These are phyloP conservation scores for Eucalyptus dawsonii DNA, from an alignment of 345 rosid species.

Conservation along the genomic window DNA sequence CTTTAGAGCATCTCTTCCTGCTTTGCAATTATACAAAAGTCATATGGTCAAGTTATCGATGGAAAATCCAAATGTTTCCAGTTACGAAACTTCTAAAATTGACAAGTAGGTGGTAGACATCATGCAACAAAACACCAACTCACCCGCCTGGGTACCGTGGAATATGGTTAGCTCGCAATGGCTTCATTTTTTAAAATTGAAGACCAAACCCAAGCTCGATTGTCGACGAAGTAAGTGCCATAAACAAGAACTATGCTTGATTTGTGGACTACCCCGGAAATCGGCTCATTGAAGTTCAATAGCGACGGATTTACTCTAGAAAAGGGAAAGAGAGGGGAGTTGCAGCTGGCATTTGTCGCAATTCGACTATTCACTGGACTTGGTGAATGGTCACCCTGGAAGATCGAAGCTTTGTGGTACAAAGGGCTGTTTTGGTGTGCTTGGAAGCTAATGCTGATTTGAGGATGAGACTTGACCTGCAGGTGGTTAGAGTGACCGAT, in stretches of 20 bases:
- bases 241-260: accelerated
- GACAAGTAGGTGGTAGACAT: not conserved
- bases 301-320: accelerated
- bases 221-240: accelerated
- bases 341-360: accelerated
- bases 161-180: accelerated
- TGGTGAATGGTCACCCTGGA: too few relatives aligned
- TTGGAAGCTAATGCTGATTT: too few relatives aligned
- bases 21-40: not conserved
- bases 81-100: accelerated
- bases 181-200: not conserved
- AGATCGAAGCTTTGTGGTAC: not conserved
- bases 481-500: not conserved
- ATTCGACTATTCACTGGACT: not conserved
- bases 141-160: accelerated
- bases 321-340: not conserved
- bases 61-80: not conserved
- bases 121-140: not conserved
- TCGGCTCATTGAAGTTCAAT: not conserved
- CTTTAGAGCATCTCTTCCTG: not conserved
- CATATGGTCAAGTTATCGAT: not conserved
- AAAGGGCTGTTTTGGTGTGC: not conserved
- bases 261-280: not conserved
- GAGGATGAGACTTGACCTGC: not conserved
- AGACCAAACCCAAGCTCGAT: not conserved